Percentiles rank a stretch among this genome's conserved stretches.
These are phyloP conservation scores for Rhizophora mangle DNA, from an alignment of 345 rosid species.

Conservation along the genomic window DNA sequence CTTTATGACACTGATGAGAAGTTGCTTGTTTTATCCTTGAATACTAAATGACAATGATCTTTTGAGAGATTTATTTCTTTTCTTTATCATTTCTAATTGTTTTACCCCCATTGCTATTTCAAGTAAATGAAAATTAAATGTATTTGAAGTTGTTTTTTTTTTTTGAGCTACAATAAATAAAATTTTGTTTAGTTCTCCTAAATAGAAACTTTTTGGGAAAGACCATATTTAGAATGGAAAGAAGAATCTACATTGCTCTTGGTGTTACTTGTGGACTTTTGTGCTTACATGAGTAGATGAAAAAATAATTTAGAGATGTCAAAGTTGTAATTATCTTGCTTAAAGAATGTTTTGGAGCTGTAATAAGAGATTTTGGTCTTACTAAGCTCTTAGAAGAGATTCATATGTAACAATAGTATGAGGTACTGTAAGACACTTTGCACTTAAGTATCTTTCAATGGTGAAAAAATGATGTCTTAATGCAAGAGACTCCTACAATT, in stretches of 20 bases:
- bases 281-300: constrained; percentile 94
- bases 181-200: constrained; percentile 4
- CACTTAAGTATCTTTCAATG: constrained; percentile 90
- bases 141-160: neutral
- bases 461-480: neutral
- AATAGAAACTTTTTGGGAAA: constrained; percentile 47
- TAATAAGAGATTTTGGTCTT: constrained; percentile 89
- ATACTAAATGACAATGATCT: constrained; percentile 95
- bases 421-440: constrained; percentile 90
- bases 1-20: constrained; percentile 81
- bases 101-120: neutral
- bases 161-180: neutral
- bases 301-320: constrained; percentile 87
- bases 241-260: constrained; percentile 56
- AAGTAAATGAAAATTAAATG: neutral
- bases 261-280: constrained; percentile 88
- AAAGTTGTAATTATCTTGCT: constrained; percentile 91
- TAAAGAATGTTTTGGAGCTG: constrained; percentile 83
- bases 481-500: too few relatives aligned
- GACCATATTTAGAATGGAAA: constrained; percentile 77
- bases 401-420: constrained; percentile 88
- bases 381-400: constrained; percentile 70
- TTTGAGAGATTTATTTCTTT: constrained; percentile 55
- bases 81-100: neutral
- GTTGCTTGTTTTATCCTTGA: constrained; percentile 82